phyloP scores from a whole-genome alignment of 371 early-diverging fungal species.

The Rhizopus sp. region DNA sequence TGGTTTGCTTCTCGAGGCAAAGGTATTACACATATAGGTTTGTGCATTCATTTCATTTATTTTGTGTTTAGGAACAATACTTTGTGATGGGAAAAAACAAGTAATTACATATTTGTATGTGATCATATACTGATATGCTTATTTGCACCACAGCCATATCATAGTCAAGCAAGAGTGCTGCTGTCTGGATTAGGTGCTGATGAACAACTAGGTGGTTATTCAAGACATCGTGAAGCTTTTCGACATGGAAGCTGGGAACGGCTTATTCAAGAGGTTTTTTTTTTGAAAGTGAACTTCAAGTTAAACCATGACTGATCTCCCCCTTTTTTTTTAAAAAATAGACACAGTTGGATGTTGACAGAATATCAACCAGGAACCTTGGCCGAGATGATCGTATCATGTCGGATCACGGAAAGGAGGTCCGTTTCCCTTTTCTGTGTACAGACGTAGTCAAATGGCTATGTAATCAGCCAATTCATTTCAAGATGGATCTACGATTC shows the following conservation, averaged over 20 bases:
- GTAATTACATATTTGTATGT: neutral
- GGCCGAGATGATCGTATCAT: slow-evolving; percentile 93
- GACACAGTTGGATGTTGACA: slow-evolving; percentile 82
- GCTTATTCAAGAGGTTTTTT: slow-evolving; percentile 63
- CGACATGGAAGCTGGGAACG: slow-evolving; percentile 64
- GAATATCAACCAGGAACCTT: slow-evolving; percentile 86
- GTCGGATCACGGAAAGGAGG: slow-evolving; percentile 86
- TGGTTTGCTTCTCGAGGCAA: slow-evolving; percentile 93
- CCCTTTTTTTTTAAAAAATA: slow-evolving; percentile 19
- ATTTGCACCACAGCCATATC: slow-evolving; percentile 37
- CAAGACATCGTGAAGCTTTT: slow-evolving; percentile 82
- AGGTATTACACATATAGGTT: slow-evolving; percentile 23
- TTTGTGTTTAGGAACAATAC: neutral
- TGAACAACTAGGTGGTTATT: slow-evolving; percentile 93
- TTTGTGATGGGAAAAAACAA: too few relatives aligned
- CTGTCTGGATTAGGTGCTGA: slow-evolving; percentile 96
- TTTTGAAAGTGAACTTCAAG: neutral
- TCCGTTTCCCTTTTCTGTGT: slow-evolving; percentile 88
- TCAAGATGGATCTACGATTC: slow-evolving; percentile 82
- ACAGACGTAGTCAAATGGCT: slow-evolving; percentile 71
- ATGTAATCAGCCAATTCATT: slow-evolving; percentile 69
- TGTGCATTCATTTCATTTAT: too few relatives aligned
- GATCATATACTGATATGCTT: neutral
- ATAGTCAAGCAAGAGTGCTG: slow-evolving; percentile 74
- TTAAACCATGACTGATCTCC: neutral